phyloP scores from a whole-genome alignment of 2,329 filamentous ascomycete species.

The Orbilia brochopaga region DNA sequence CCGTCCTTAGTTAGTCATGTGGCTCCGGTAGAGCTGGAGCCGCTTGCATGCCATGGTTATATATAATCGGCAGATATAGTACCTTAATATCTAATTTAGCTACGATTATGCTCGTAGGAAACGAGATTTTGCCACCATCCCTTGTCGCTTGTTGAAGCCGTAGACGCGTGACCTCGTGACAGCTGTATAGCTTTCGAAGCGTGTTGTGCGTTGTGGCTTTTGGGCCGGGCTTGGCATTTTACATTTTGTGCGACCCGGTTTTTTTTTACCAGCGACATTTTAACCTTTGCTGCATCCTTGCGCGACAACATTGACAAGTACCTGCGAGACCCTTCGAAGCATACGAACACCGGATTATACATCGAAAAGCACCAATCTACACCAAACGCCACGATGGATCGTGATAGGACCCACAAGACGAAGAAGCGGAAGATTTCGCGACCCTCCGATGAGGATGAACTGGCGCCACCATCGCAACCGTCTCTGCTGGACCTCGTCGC shows the following conservation, averaged over 20 bases:
- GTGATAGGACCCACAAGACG: conserved; percentile 42
- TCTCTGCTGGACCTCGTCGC: conserved; percentile 42
- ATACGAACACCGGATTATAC: background rate
- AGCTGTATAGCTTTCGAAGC: background rate
- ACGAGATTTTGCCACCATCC: background rate
- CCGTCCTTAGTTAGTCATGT: background rate
- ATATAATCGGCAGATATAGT: background rate
- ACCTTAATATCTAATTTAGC: background rate
- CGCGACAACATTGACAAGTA: background rate
- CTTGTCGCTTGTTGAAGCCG: background rate
- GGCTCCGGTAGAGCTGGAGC: background rate
- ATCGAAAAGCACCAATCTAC: background rate
- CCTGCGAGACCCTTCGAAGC: background rate
- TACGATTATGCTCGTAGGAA: background rate
- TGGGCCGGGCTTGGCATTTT: background rate
- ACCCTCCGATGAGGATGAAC: conserved; percentile 25
- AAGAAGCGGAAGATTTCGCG: conserved; percentile 49
- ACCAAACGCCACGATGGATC: conserved; percentile 22
- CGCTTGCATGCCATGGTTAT: background rate
- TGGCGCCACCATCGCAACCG: conserved; percentile 23
- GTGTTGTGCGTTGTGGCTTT: background rate
- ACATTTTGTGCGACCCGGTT: background rate
- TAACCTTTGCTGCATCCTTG: background rate
- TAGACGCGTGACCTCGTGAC: background rate
- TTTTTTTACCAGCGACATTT: background rate